Evolutionary conservation across 495 filamentous ascomycete species (phyloP).

Genomic region (Tuber calosporum): DNA sequence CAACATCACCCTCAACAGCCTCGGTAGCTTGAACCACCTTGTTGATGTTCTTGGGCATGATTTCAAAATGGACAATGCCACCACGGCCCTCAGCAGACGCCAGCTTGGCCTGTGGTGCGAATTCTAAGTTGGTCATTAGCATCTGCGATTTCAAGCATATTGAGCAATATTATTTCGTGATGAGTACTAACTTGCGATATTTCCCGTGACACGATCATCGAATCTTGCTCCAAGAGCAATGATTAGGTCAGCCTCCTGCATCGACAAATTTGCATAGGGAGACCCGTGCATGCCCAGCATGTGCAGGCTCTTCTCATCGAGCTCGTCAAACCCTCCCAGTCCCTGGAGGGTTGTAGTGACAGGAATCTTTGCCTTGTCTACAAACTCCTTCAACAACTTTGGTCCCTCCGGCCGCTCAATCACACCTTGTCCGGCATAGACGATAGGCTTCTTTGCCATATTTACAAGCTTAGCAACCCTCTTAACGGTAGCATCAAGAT

Average conservation of each 20-base stretch:
- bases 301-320: slow-evolving; percentile 67
- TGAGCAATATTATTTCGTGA: not conserved
- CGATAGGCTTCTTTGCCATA: slow-evolving; percentile 65
- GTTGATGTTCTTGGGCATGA: slow-evolving; percentile 82
- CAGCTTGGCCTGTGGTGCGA: slow-evolving; percentile 60
- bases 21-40: slow-evolving; percentile 78
- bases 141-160: not conserved
- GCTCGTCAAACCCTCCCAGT: slow-evolving; percentile 68
- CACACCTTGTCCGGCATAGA: slow-evolving; percentile 68
- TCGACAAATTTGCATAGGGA: slow-evolving; percentile 70
- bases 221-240: slow-evolving; percentile 69
- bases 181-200: slow-evolving; percentile 46
- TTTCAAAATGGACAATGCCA: slow-evolving; percentile 74
- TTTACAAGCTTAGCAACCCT: slow-evolving; percentile 64
- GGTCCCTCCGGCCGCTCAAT: slow-evolving; percentile 60
- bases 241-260: slow-evolving; percentile 71
- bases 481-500: slow-evolving; percentile 55
- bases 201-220: slow-evolving; percentile 68
- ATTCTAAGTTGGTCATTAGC: slow-evolving; percentile 44
- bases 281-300: slow-evolving; percentile 82
- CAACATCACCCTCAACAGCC: slow-evolving; percentile 68
- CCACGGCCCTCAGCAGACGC: slow-evolving; percentile 64
- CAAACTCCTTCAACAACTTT: slow-evolving; percentile 58
- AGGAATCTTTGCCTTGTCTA: slow-evolving; percentile 65
- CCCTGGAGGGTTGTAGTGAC: slow-evolving; percentile 75